These are phyloP conservation scores for Entamoeba moshkovskii DNA, from an alignment of 208 protist species.

Conservation along the genomic window DNA sequence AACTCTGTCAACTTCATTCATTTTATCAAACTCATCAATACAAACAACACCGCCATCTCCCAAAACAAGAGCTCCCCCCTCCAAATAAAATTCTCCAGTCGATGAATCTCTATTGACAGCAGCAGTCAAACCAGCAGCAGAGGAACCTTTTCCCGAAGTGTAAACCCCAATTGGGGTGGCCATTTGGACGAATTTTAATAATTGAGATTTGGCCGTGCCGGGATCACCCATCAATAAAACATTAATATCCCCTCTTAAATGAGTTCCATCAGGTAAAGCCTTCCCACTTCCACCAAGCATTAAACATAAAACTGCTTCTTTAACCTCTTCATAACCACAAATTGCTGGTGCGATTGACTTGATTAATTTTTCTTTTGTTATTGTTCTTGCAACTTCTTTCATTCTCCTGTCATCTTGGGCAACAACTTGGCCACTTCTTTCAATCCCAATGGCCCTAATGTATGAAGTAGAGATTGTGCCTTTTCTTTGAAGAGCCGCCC, in stretches of 20 bases:
- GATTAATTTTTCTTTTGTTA: slow-evolving; percentile 33
- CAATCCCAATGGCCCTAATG: slow-evolving; percentile 44
- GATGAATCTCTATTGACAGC: slow-evolving; percentile 45
- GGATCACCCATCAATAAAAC: slow-evolving; percentile 96
- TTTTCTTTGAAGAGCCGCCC: slow-evolving; percentile 3
- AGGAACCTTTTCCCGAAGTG: slow-evolving; percentile 93
- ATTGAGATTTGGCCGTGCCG: slow-evolving; percentile 93
- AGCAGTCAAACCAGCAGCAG: slow-evolving; percentile 48
- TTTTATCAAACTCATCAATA: slow-evolving; percentile 99
- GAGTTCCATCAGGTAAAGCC: slow-evolving; percentile 72
- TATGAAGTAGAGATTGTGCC: slow-evolving; percentile 35
- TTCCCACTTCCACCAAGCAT: slow-evolving; percentile 93
- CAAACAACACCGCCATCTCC: slow-evolving; percentile 97
- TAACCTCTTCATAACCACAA: slow-evolving; percentile 64
- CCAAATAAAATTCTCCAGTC: slow-evolving; percentile 83
- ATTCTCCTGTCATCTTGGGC: not conserved
- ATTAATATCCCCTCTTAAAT: slow-evolving; percentile 94
- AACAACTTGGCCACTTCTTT: slow-evolving; percentile 11
- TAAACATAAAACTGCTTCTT: slow-evolving; percentile 68
- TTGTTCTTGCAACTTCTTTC: slow-evolving; percentile 19
- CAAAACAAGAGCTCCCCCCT: slow-evolving; percentile 98
- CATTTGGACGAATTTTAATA: slow-evolving; percentile 90
- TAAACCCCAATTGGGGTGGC: slow-evolving; percentile 89
- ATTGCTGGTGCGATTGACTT: slow-evolving; percentile 62
- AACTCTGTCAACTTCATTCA: slow-evolving; percentile 81